Evolutionary conservation across 768 basidiomycete genomes (phyloP).

Genomic region (Podaxis mareebaensis): DNA sequence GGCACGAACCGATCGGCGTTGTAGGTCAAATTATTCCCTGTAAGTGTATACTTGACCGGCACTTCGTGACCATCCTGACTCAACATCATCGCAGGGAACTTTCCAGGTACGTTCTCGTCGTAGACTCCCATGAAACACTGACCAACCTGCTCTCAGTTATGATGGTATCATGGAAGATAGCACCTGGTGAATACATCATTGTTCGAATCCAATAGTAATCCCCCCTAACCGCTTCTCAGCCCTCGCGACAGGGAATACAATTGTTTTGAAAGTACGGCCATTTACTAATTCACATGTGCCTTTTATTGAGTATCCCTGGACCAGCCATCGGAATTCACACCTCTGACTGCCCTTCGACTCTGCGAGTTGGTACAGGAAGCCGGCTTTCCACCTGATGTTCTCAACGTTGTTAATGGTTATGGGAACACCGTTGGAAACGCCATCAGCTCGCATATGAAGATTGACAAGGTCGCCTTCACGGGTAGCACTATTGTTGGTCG

Average conservation of each 20-base stretch:
- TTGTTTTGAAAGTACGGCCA: conserved; percentile 57
- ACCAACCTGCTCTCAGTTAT: background rate
- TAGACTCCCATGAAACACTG: background rate
- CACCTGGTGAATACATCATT: conserved; percentile 32
- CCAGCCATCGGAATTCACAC: conserved; percentile 71
- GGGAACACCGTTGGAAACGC: conserved; percentile 43
- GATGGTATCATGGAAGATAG: conserved; percentile 72
- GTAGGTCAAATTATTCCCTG: conserved; percentile 25
- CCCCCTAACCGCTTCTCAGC: conserved; percentile 72
- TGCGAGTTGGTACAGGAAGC: conserved; percentile 60
- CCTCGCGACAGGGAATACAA: conserved; percentile 71
- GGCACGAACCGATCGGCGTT: conserved; percentile 66
- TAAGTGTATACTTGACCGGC: background rate
- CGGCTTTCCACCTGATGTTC: conserved; percentile 74
- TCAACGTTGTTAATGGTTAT: conserved; percentile 72
- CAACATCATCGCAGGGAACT: conserved; percentile 69
- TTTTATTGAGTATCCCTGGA: background rate
- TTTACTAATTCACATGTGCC: background rate
- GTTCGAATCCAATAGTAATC: conserved; percentile 35
- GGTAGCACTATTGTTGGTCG: conserved; percentile 75
- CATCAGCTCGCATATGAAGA: conserved; percentile 63
- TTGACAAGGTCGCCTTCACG: conserved; percentile 79
- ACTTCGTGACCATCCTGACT: conserved; percentile 24
- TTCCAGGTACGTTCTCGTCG: conserved; percentile 27
- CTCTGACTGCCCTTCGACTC: conserved; percentile 59